phyloP scores from a whole-genome alignment of 768 basidiomycete genomes.

The Termitomyces sp. region DNA sequence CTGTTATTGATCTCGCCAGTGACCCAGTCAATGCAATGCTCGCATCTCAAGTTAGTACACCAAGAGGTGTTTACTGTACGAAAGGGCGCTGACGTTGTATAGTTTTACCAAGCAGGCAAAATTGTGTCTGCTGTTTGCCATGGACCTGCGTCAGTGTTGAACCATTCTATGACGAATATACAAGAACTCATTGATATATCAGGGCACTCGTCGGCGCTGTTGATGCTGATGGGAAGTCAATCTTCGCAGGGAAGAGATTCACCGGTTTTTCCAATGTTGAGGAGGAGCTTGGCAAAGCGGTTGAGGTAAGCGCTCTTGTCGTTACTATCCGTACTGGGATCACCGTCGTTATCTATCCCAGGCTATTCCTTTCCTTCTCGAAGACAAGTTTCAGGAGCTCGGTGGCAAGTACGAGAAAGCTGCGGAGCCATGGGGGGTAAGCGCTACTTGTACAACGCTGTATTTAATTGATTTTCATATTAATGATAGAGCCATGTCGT shows the following conservation, averaged over 20 bases:
- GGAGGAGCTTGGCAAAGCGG: slow-evolving; percentile 45
- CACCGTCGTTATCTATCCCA: slow-evolving; percentile 14
- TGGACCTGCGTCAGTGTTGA: slow-evolving; percentile 58
- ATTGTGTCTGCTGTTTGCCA: slow-evolving; percentile 75
- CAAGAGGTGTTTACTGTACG: background rate
- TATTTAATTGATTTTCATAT: background rate
- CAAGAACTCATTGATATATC: background rate
- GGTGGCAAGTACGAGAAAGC: slow-evolving; percentile 69
- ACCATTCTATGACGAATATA: background rate
- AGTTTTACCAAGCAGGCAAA: slow-evolving; percentile 72
- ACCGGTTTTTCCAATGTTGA: slow-evolving; percentile 76
- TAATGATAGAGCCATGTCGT: slow-evolving; percentile 42
- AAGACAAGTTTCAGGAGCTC: slow-evolving; percentile 57
- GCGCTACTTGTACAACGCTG: slow-evolving; percentile 12
- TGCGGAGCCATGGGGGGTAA: slow-evolving; percentile 50
- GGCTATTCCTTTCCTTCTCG: slow-evolving; percentile 70
- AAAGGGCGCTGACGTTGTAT: background rate
- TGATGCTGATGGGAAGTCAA: slow-evolving; percentile 55
- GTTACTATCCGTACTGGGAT: background rate
- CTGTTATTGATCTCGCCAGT: slow-evolving; percentile 64
- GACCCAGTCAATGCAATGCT: slow-evolving; percentile 57
- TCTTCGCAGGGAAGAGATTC: slow-evolving; percentile 53
- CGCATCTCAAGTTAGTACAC: slow-evolving; percentile 44
- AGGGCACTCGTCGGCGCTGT: slow-evolving; percentile 59
- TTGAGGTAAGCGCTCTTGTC: slow-evolving; percentile 32